Conservation (phyloP, 768 basidiomycete genomes). For the Amanita inopinata region DNA sequence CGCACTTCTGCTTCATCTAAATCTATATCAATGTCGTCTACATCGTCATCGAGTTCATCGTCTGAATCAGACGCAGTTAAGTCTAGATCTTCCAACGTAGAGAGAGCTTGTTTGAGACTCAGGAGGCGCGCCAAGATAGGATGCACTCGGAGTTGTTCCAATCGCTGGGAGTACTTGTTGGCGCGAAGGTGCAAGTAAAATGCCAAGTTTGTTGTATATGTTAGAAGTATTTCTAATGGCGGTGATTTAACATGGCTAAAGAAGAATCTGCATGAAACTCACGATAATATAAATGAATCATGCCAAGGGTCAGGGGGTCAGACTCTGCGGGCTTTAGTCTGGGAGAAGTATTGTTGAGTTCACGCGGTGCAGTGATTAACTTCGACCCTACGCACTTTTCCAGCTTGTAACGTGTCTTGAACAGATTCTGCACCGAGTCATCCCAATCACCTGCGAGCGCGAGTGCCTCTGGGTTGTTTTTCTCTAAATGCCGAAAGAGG, state of each 20-base stretch:
- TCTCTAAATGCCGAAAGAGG: slow-evolving; percentile 60
- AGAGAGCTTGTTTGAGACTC: slow-evolving; percentile 71
- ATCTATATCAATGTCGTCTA: slow-evolving; percentile 9
- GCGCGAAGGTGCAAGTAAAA: slow-evolving; percentile 89
- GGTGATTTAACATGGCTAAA: not conserved
- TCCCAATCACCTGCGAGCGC: slow-evolving; percentile 83
- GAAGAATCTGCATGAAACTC: slow-evolving; percentile 21
- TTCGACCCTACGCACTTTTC: slow-evolving; percentile 31
- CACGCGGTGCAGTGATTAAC: too few species aligned
- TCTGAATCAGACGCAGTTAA: slow-evolving; percentile 47
- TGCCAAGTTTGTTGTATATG: slow-evolving; percentile 83
- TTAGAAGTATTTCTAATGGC: slow-evolving; percentile 70
- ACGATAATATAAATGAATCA: slow-evolving; percentile 88
- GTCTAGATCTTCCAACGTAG: slow-evolving; percentile 79
- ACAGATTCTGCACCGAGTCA: slow-evolving; percentile 47
- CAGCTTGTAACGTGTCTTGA: slow-evolving; percentile 43
- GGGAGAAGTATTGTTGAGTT: too few species aligned
- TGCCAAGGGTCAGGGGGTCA: slow-evolving; percentile 51
- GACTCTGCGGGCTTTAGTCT: slow-evolving; percentile 42
- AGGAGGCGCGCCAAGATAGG: slow-evolving; percentile 72
- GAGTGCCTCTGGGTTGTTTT: slow-evolving; percentile 66
- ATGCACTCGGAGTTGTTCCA: slow-evolving; percentile 53
- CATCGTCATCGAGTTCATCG: slow-evolving; percentile 34
- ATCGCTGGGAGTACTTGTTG: slow-evolving; percentile 51
- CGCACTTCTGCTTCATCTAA: slow-evolving; percentile 18